phyloP scores from a whole-genome alignment of 2,329 filamentous ascomycete species.

The Arachnomyces sp. region DNA sequence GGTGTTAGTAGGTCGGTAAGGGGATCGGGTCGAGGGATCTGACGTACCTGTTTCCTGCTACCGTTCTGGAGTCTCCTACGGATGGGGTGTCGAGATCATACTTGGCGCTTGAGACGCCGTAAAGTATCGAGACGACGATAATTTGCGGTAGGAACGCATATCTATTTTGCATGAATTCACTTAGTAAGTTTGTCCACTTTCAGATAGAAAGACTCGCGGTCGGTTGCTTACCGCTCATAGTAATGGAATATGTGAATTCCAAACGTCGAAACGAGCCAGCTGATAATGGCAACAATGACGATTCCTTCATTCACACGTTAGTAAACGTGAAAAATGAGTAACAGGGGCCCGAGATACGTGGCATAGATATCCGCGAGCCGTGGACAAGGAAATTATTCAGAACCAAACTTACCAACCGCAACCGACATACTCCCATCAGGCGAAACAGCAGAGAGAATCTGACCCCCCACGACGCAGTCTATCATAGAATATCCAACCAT shows the following conservation, averaged over 20 bases:
- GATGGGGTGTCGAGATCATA: slow-evolving; percentile 50
- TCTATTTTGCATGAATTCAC: slow-evolving; percentile 21
- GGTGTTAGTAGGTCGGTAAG: background rate
- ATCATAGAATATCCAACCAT: slow-evolving; percentile 56
- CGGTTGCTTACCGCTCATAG: slow-evolving; percentile 49
- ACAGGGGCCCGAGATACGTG: too few relatives aligned
- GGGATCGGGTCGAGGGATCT: background rate
- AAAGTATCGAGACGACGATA: slow-evolving; percentile 52
- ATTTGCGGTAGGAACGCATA: slow-evolving; percentile 59
- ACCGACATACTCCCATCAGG: slow-evolving; percentile 51
- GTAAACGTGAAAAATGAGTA: too few relatives aligned
- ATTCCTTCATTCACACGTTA: slow-evolving; percentile 35
- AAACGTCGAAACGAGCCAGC: slow-evolving; percentile 57
- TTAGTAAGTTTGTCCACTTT: slow-evolving; percentile 11
- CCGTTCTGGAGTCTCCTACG: slow-evolving; percentile 42
- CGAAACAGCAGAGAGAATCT: slow-evolving; percentile 59
- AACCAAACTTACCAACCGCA: slow-evolving; percentile 46
- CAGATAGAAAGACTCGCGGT: background rate
- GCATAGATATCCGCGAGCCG: too few relatives aligned
- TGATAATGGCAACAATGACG: slow-evolving; percentile 54
- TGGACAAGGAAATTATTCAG: background rate
- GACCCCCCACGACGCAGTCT: slow-evolving; percentile 57
- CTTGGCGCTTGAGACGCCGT: slow-evolving; percentile 51
- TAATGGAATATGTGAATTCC: slow-evolving; percentile 60
- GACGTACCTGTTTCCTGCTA: slow-evolving; percentile 40